phyloP scores from a whole-genome alignment of 2,329 filamentous ascomycete species.

The Botrytis tulipae region DNA sequence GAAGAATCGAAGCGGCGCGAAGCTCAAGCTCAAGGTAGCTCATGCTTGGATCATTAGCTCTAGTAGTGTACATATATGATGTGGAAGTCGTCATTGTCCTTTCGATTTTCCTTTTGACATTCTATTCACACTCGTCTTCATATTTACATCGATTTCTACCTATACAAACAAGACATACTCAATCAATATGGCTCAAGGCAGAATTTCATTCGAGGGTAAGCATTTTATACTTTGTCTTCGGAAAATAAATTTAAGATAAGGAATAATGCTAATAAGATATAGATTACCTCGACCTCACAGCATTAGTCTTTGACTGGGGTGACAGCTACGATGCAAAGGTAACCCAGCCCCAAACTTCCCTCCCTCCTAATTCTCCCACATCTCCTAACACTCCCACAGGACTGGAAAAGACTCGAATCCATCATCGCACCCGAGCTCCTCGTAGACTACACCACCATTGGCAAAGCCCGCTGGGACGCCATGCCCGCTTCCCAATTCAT shows the following conservation, averaged over 20 bases:
- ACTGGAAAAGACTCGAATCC: constrained; percentile 31
- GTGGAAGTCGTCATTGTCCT: background rate
- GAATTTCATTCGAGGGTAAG: constrained; percentile 23
- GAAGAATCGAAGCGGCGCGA: background rate
- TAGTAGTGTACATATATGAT: constrained; percentile 8
- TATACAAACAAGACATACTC: background rate
- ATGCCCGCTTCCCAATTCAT: constrained; percentile 63
- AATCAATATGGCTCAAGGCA: constrained; percentile 1
- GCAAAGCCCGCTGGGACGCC: constrained; percentile 58
- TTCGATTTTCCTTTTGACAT: background rate
- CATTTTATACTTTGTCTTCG: background rate
- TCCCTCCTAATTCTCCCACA: background rate
- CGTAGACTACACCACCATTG: constrained; percentile 64
- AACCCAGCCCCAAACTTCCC: constrained; percentile 1
- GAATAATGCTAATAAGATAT: constrained; percentile 6
- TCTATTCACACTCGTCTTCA: background rate
- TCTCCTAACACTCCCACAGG: constrained; percentile 23
- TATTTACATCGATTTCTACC: background rate
- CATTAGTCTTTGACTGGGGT: constrained; percentile 59
- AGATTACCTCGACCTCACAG: constrained; percentile 52
- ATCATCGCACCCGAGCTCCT: constrained; percentile 33
- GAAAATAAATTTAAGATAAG: background rate
- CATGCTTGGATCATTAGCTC: background rate
- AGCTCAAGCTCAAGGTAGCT: background rate
- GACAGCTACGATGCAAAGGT: constrained; percentile 63